phyloP scores from a whole-genome alignment of 1,284 basidiomycete genomes.

The Apiotrichum brassicae region DNA sequence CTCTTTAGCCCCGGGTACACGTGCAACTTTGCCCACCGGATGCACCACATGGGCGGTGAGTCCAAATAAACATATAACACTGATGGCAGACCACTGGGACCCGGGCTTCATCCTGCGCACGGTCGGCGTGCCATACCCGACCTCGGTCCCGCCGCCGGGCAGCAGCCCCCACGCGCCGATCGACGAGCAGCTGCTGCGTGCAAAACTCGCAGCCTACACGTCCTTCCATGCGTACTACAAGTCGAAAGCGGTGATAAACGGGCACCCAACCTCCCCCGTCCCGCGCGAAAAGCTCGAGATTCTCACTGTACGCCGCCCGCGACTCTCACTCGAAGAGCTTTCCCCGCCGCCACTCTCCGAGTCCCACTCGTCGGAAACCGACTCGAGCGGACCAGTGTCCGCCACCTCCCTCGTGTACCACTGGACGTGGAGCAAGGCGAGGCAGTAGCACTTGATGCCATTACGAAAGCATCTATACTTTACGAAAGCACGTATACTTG shows the following conservation, averaged over 20 bases:
- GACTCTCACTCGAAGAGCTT: background rate
- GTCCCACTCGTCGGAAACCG: background rate
- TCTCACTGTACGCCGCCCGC: no score
- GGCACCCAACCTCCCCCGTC: background rate
- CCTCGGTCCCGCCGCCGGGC: background rate
- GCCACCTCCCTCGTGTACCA: no score
- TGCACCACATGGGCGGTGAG: constrained; percentile 17
- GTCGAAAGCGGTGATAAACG: background rate
- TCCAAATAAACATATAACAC: background rate
- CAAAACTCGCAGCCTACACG: background rate
- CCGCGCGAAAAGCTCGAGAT: background rate
- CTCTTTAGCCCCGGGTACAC: constrained; percentile 32
- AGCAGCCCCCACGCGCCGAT: background rate
- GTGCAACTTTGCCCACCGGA: constrained; percentile 45
- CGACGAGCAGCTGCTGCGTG: background rate
- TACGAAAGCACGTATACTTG: no score
- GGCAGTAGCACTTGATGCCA: no score
- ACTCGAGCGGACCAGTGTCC: no score
- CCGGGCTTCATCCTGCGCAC: background rate
- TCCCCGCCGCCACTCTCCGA: background rate
- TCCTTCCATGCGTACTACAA: background rate
- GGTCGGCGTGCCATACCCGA: background rate
- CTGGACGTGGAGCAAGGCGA: no score
- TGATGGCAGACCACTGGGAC: background rate
- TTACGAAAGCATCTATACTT: no score